These are phyloP conservation scores for Cyclanthera cordifolia DNA, from an alignment of 306 rosid species.

Conservation along the genomic window DNA sequence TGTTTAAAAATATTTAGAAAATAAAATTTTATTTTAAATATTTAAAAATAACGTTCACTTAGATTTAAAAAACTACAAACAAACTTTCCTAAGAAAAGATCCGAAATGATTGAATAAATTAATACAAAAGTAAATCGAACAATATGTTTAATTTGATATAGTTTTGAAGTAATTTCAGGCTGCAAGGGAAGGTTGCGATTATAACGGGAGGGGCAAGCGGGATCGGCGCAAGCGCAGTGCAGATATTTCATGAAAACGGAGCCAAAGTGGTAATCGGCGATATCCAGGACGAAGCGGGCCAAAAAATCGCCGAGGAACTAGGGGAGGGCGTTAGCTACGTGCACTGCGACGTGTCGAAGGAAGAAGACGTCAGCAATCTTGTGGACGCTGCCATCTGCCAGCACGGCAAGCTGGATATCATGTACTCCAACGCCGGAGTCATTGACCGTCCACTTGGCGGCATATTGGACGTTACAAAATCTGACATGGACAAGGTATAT, in stretches of 20 bases:
- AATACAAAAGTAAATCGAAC: too few species aligned
- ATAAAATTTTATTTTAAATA: too few species aligned
- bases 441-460: constrained; percentile 3
- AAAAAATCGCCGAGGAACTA: constrained; percentile 17
- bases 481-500: constrained; percentile 13
- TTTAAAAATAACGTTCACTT: too few species aligned
- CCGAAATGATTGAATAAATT: too few species aligned
- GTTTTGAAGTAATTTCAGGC: constrained; percentile 3
- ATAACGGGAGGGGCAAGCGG: constrained; percentile 37
- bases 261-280: constrained; percentile 27
- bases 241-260: constrained; percentile 20
- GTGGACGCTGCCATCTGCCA: constrained; percentile 17
- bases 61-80: too few species aligned
- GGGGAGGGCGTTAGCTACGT: constrained; percentile 17
- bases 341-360: constrained; percentile 25
- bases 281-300: constrained; percentile 25
- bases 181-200: constrained; percentile 25
- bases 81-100: too few species aligned
- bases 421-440: constrained; percentile 32
- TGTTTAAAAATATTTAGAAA: too few species aligned
- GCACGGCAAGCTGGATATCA: constrained; percentile 21
- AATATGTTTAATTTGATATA: too few species aligned
- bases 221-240: constrained; percentile 25
- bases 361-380: constrained; percentile 16
- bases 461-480: constrained; percentile 15